Evolutionary conservation across 1,284 basidiomycete genomes (phyloP).

Genomic region (Pholiota adiposa): DNA sequence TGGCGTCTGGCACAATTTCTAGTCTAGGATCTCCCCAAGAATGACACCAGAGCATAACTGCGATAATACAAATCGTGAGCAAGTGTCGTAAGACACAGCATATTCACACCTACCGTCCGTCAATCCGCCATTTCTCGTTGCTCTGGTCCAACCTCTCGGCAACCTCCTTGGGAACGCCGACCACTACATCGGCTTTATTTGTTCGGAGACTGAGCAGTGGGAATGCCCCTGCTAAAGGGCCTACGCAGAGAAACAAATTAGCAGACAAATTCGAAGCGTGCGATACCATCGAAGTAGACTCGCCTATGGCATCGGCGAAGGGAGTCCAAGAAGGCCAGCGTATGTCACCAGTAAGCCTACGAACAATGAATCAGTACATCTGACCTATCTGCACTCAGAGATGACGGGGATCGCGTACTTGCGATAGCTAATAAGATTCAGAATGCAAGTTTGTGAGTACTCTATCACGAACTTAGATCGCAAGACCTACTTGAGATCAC

Average conservation of each 20-base stretch:
- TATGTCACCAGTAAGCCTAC: constrained; percentile 87
- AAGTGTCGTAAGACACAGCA: background rate
- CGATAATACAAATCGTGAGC: background rate
- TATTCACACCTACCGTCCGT: constrained; percentile 62
- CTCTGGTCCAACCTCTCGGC: constrained; percentile 69
- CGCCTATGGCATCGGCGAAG: constrained; percentile 82
- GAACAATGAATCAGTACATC: constrained; percentile 10
- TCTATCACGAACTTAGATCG: background rate
- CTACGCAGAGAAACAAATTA: constrained; percentile 37
- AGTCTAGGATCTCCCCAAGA: background rate
- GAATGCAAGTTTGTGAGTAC: no score
- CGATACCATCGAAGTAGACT: background rate
- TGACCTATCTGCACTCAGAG: background rate
- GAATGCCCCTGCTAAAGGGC: constrained; percentile 80
- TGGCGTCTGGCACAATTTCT: background rate
- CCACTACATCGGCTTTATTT: constrained; percentile 95
- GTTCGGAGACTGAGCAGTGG: constrained; percentile 88
- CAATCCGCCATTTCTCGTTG: constrained; percentile 80
- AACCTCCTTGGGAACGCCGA: constrained; percentile 70
- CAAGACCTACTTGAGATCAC: constrained; percentile 72
- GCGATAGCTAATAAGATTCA: constrained; percentile 67
- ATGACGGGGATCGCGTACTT: constrained; percentile 55
- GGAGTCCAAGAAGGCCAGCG: constrained; percentile 86
- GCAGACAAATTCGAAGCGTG: background rate
- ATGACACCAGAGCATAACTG: background rate